phyloP scores from a whole-genome alignment of 1,284 basidiomycete genomes.

The Anthracocystis setariae region DNA sequence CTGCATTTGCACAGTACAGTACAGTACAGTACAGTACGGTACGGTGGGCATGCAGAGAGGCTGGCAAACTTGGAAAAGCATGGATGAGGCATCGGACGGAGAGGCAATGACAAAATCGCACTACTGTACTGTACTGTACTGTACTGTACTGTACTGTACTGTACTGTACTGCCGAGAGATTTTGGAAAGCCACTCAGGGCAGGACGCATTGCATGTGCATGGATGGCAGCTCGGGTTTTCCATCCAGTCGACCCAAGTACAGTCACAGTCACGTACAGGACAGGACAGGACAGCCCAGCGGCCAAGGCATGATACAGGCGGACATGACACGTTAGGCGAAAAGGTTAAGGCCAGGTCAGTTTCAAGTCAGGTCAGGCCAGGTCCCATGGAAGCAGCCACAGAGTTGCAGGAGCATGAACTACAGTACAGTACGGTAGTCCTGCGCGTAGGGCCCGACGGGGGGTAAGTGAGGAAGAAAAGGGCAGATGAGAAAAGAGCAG shows the following conservation, averaged over 20 bases:
- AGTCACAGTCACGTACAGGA: too few relatives aligned
- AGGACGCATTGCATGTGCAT: constrained; percentile 2
- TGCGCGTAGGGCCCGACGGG: too few relatives aligned
- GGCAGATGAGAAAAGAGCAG: background rate
- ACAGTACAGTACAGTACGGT: too few relatives aligned
- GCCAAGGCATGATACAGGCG: background rate
- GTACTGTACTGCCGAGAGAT: background rate
- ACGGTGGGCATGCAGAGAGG: too few relatives aligned
- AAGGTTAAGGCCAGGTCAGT: background rate
- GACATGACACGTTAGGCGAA: background rate
- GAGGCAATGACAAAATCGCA: background rate
- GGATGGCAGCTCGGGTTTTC: background rate
- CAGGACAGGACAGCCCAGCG: too few relatives aligned
- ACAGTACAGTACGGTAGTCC: too few relatives aligned
- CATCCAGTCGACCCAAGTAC: too few relatives aligned
- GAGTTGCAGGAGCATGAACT: background rate
- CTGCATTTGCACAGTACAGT: too few relatives aligned
- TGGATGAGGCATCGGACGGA: background rate
- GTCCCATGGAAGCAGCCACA: background rate
- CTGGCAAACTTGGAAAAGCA: too few relatives aligned
- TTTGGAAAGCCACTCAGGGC: background rate
- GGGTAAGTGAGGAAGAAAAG: background rate
- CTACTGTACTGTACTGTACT: too few relatives aligned
- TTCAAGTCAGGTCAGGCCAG: background rate
- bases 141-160: too few relatives aligned